phyloP scores from a whole-genome alignment of 2,329 filamentous ascomycete genomes.

The Alternaria brassicae region DNA sequence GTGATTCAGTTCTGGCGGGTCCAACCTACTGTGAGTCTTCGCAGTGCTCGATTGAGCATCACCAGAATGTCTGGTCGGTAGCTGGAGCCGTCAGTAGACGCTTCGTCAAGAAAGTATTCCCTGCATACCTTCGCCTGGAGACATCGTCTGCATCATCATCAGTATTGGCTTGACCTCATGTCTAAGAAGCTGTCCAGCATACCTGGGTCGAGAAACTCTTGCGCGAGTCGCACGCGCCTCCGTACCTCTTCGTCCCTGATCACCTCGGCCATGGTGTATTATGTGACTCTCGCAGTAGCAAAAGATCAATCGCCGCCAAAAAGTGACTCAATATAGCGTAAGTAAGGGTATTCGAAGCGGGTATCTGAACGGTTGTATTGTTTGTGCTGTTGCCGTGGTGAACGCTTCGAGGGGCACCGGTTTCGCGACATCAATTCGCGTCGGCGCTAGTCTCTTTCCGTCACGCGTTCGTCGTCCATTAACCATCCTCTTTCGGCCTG shows the following conservation, averaged over 20 bases:
- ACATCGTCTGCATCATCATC: constrained; percentile 59
- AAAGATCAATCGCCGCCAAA: not conserved
- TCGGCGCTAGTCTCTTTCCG: constrained; percentile 22
- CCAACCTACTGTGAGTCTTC: constrained; percentile 61
- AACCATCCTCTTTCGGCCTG: constrained; percentile 29
- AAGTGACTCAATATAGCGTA: not conserved
- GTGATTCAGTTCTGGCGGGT: no score
- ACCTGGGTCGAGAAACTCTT: constrained; percentile 95
- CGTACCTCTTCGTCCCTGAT: constrained; percentile 83
- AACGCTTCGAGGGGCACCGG: constrained; percentile 25
- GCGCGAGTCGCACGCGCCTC: constrained; percentile 84
- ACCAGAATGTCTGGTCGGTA: constrained; percentile 89
- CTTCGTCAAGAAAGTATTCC: constrained; percentile 14
- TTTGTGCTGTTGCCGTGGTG: constrained; percentile 15
- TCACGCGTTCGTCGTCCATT: constrained; percentile 28
- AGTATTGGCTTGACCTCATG: constrained; percentile 25
- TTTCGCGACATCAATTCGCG: constrained; percentile 28
- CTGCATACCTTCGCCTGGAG: constrained; percentile 59
- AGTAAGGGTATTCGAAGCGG: constrained; percentile 7
- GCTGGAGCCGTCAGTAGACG: constrained; percentile 60
- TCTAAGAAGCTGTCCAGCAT: constrained; percentile 47
- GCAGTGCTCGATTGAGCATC: constrained; percentile 69
- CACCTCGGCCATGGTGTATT: constrained; percentile 35
- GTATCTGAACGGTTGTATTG: constrained; percentile 20
- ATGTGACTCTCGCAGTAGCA: not conserved